These are phyloP conservation scores for Sarocladiaceae sp. DNA, from an alignment of 2,329 filamentous ascomycete species.

Conservation along the genomic window DNA sequence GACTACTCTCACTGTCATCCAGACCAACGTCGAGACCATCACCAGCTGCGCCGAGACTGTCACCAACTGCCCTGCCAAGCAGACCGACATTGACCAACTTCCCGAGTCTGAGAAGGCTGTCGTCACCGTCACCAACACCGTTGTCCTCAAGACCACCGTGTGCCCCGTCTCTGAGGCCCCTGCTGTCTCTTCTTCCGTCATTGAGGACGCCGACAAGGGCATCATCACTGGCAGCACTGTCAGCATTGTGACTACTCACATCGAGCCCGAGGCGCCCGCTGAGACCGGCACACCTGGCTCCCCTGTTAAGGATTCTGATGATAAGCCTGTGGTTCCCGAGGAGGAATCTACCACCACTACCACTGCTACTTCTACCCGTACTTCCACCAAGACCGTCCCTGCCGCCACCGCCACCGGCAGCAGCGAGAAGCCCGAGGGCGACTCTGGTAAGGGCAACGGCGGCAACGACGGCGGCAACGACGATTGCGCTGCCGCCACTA, in stretches of 20 bases:
- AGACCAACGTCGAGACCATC: conserved; percentile 52
- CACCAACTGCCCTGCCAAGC: conserved; percentile 48
- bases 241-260: conserved; percentile 17
- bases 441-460: conserved; percentile 13
- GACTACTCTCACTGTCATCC: conserved; percentile 45
- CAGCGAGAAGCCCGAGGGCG: conserved; percentile 18
- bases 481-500: conserved; percentile 11
- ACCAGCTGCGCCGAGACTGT: conserved; percentile 54
- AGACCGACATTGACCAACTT: conserved; percentile 28
- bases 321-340: conserved; percentile 7
- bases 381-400: conserved; percentile 30
- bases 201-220: conserved; percentile 30
- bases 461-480: conserved; percentile 14
- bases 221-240: conserved; percentile 34
- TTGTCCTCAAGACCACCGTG: conserved; percentile 35
- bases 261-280: conserved; percentile 5
- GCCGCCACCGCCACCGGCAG: conserved; percentile 17
- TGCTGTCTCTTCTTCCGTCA: conserved; percentile 35
- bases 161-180: conserved; percentile 41
- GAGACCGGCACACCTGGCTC: conserved; percentile 7
- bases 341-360: conserved; percentile 31
- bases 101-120: conserved; percentile 30
- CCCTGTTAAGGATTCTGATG: conserved; percentile 7
- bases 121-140: conserved; percentile 32
- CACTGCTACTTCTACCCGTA: conserved; percentile 31